Evolutionary conservation across 495 filamentous ascomycete species (phyloP).

Genomic region (Aspergillus bridgeri): DNA sequence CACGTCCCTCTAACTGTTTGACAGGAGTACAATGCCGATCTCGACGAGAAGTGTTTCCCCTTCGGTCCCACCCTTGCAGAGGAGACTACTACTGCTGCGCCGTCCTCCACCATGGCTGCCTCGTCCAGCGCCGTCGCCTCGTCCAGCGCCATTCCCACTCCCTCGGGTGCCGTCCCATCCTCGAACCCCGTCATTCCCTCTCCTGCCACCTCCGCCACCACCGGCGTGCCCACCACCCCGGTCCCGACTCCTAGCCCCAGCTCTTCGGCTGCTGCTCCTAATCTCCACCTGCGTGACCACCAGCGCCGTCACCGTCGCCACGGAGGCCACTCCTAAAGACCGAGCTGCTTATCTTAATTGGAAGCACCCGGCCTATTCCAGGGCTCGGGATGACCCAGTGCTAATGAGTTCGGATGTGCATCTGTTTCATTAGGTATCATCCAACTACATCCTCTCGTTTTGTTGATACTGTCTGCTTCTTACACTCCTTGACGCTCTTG

Average conservation of each 20-base stretch:
- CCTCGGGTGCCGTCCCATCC: background rate
- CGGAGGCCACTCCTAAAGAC: background rate
- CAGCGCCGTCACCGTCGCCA: background rate
- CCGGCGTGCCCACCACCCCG: background rate
- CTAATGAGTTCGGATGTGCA: background rate
- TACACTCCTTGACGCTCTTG: background rate
- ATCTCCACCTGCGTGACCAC: background rate
- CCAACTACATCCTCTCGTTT: background rate
- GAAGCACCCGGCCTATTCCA: background rate
- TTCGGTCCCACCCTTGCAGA: background rate
- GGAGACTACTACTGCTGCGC: background rate
- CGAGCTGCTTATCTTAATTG: background rate
- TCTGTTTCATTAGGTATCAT: background rate
- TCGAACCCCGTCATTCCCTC: background rate
- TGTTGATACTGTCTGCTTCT: background rate
- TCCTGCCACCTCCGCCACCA: background rate
- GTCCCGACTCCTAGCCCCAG: background rate
- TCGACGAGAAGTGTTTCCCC: background rate
- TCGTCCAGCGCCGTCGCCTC: background rate
- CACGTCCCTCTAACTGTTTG: too few relatives aligned
- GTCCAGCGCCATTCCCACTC: background rate
- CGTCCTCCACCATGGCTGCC: background rate
- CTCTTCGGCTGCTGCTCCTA: background rate
- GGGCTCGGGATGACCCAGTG: background rate
- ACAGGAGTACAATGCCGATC: background rate